Percentiles rank a stretch among this genome's conserved stretches.
Evolutionary conservation across 306 rosid species (phyloP).

Genomic region (Malus sylvestris): DNA sequence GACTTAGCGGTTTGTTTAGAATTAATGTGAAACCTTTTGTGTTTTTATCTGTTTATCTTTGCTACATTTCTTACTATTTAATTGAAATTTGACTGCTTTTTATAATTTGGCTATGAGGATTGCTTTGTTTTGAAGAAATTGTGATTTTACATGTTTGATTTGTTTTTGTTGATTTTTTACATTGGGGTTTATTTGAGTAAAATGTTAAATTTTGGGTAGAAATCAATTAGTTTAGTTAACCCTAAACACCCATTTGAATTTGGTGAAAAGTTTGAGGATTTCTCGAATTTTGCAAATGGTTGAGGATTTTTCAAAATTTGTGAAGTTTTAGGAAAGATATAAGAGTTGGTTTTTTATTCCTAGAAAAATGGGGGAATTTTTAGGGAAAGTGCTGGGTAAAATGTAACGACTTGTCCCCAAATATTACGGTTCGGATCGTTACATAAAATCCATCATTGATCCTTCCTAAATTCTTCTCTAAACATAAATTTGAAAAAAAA

Average conservation of each 20-base stretch:
- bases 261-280: neutral
- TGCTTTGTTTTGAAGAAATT: neutral
- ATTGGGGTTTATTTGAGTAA: neutral
- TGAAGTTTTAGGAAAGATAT: neutral
- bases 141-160: neutral
- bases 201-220: neutral
- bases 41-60: neutral
- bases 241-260: neutral
- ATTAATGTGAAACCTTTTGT: neutral
- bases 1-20: slow-evolving; percentile 8
- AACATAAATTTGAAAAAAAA: neutral
- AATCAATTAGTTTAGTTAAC: neutral
- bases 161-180: neutral
- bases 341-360: neutral
- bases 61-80: neutral
- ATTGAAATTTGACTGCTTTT: neutral
- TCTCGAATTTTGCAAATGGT: neutral
- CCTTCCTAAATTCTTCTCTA: neutral
- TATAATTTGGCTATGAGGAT: neutral
- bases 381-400: neutral
- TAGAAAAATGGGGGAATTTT: neutral
- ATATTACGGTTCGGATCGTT: too few species aligned
- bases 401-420: too few species aligned
- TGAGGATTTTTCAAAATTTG: neutral
- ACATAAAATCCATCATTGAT: neutral